A percentile compares a stretch with the other conserved stretches of the same genome.
Conservation (phyloP, 441 rosid genomes). For the Erodium moschatum region DNA sequence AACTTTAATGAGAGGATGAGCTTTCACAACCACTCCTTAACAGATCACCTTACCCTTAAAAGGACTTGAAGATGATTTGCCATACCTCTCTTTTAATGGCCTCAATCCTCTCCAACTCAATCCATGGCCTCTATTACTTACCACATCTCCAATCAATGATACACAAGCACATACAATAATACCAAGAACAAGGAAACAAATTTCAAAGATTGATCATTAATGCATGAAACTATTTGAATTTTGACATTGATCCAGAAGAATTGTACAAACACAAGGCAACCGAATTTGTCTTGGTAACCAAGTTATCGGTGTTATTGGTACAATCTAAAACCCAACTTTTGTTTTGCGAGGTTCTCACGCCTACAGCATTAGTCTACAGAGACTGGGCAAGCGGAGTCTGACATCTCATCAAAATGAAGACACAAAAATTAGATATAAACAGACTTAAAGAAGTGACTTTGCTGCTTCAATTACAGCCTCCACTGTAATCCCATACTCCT, state of each 20-base stretch:
- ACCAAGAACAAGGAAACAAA: background rate
- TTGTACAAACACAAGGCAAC: background rate
- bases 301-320: background rate
- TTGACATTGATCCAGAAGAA: background rate
- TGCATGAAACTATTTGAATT: background rate
- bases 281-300: background rate
- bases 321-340: background rate
- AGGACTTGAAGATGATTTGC: background rate
- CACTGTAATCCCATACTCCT: constrained; percentile 59
- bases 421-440: constrained; percentile 14
- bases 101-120: background rate
- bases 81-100: background rate
- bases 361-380: background rate
- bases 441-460: constrained; percentile 35
- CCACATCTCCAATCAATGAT: background rate
- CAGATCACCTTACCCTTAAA: background rate
- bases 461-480: constrained; percentile 73
- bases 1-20: background rate
- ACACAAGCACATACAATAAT: no score
- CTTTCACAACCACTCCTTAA: background rate
- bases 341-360: background rate
- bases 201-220: background rate
- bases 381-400: background rate
- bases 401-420: background rate
- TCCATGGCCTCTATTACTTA: no score